A percentile compares a stretch with the other conserved stretches of the same genome.
Evolutionary conservation across 805 yeast species (phyloP).

Genomic region (Yamadazyma kitorensis): DNA sequence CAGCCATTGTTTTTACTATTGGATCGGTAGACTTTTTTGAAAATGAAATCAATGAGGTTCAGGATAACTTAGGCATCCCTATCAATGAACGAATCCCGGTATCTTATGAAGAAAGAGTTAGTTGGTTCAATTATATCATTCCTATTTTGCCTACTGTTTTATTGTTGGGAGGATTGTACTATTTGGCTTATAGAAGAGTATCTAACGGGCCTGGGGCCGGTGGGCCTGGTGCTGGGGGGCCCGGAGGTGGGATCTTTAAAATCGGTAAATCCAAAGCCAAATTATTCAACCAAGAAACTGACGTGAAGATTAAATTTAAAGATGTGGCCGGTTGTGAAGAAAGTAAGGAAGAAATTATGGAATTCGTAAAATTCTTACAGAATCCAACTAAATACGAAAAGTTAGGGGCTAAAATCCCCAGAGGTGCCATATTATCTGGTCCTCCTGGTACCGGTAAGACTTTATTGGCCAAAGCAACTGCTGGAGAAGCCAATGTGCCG

Average conservation of each 20-base stretch:
- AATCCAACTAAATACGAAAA: constrained; percentile 81
- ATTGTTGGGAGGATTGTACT: constrained; percentile 74
- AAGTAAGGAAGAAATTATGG: constrained; percentile 94
- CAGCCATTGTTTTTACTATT: constrained; percentile 71
- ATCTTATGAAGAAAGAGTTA: constrained; percentile 65
- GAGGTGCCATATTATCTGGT: constrained; percentile 93
- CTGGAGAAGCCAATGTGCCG: constrained; percentile 96
- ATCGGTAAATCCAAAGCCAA: constrained; percentile 80
- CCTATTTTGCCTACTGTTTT: constrained; percentile 80
- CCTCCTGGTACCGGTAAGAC: constrained; percentile 99
- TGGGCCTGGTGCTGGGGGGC: constrained; percentile 68
- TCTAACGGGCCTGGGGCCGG: constrained; percentile 47
- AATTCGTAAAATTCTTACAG: constrained; percentile 85
- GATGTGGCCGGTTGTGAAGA: constrained; percentile 96
- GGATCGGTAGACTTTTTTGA: constrained; percentile 87
- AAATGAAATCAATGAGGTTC: constrained; percentile 72
- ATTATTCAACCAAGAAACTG: constrained; percentile 77
- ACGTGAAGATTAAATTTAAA: constrained; percentile 74
- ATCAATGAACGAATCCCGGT: constrained; percentile 75
- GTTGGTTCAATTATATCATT: constrained; percentile 58
- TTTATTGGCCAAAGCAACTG: constrained; percentile 87
- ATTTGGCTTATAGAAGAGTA: constrained; percentile 56
- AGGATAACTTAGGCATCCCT: constrained; percentile 67
- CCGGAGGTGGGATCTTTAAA: constrained; percentile 63
- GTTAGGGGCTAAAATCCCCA: constrained; percentile 90